Evolutionary conservation across 139 green algal genomes (phyloP), one percentile per base, ranked within the genome.

Genomic region (Coelastrella sp.): DNA sequence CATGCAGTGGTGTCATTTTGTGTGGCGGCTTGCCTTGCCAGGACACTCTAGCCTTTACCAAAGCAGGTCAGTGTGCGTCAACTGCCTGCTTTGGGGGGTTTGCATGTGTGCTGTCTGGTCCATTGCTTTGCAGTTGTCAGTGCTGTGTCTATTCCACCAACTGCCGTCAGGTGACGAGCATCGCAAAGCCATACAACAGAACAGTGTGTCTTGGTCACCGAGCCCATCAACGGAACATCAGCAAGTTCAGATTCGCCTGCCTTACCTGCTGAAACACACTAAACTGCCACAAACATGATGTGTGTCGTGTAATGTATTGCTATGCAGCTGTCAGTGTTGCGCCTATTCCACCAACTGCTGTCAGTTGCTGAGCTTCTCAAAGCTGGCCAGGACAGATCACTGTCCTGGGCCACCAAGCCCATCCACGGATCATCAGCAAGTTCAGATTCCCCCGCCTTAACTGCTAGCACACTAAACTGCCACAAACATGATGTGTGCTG

Each of bases 251-350:
- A 74, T 2, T 92, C 93, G 4, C 86, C 82, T 1, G 32, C 32
- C 32, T 47, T 47, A 71, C 13, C 16, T 71, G 64, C 16, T 71
- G n/a, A 14, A 20, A 71, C 64, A 4, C 16, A 20, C 11, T 71
- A 20, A 71, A 20, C 64, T 61, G 77, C 20, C 22, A 57, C 5
- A 57, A 54, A n/a, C 4, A 73, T 47, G 32, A n/a, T 58, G 17
- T 47, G 13, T 80, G 3, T 58, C 10, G 61, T 10, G 10, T 68
- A 10, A 2, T 23, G 32, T 61, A 32, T 76, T 14, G 20, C 5
- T 11, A 0, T 80, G 89, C 95, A 98, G 95, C 85, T 98, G 73
- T 96, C 94, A 7, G 92, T 97, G 60, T 92, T 98, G 85, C 95
- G 96, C 8, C 83, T 97, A 59, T 96, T 97, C 84, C 92, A 98